Evolutionary conservation across 345 rosid genomes (phyloP), one percentile per base, ranked within the genome.

Genomic region (Sonneratia alba): DNA sequence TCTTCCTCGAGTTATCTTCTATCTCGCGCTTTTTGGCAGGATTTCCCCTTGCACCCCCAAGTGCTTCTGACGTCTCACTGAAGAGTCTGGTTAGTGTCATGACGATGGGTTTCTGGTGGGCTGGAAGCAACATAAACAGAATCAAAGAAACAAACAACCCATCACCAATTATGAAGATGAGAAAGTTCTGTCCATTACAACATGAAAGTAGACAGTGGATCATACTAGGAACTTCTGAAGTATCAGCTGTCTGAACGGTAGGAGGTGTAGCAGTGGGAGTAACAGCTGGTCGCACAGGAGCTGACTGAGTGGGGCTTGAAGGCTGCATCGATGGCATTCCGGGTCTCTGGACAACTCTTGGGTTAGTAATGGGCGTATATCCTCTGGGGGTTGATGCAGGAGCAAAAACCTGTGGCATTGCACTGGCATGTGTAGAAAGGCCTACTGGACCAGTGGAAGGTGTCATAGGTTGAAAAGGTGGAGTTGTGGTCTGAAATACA

Each of bases 31-130:
- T 92, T 84, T 82, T 89, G 16, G 86, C 85, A n/a, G 91, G 87
- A 79, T 89, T 91, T 77, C 97, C 98, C 76, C 96, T 96, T 61
- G 95, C 62, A 36, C 97, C 99, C 72, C 99, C 99, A 79, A 89
- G 73, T 67, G 96, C 96, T 78, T 92, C 95, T 36, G 97, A 87
- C 73, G 99, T 92, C 96, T 96, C 98, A 18, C 83, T 86, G 79
- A 84, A 96, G 19, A 96, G 92, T 85, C 97, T 88, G 21, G 92
- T 86, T 85, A 96, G 77, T 38, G 98, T 91, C 69, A 81, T 27
- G 32, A 1, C 73, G 68, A 91, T 80, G 71, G 91, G 85, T 77
- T 78, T 91, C 79, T 88, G 93, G 75, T 83, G 88, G 69, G 87
- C 98, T 96, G 32, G 32, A 27, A 27, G 91, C 34, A 81, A 73